Base-by-base conservation (phyloP, 192 early-diverging fungal species). In the Dissophora globulifera region DNA sequence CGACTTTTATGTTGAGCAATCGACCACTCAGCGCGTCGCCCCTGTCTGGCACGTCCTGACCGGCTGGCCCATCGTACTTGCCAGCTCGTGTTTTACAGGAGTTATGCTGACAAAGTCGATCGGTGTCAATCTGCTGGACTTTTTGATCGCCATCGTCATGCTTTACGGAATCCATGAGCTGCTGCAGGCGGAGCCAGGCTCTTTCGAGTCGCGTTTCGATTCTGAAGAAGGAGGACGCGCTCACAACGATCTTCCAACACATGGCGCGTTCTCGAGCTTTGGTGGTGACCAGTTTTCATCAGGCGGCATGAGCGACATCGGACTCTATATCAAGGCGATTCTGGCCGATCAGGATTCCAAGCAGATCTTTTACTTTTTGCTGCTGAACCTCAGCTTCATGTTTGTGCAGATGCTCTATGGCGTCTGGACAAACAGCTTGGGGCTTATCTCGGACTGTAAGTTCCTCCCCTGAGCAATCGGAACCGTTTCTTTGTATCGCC, bases 351-450 rank as follows among this genome's bases (percentile, higher is more conserved):
- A 78, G 30, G 89, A 93, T 53, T 97, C 96, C 10, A 88, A 93
- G 65, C 94, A 94, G 75, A 94, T 98, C 61, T 95, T 96, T 78
- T 92, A 92, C 79, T 98, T 98, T 69, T 79, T 98, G 64, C 71
- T 95, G 31, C 85, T 98, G 50, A 98, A 98, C 79, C 79, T 98
- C 20, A 88, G 89, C 15, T 98, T 96, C 69, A 97, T 95, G 88
- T 86, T 92, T 66, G 90, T 98, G 20, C 95, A 98, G 81, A 79
- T 94, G 27, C 54, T 87, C 11, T 94, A 94, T 53, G 92, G 92
- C 43, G 84, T 90, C 27, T 89, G 87, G 79, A 91, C 91, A 46
- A 94, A 94, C 81, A 91, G 89, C 71, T 82, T 98, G 49, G 94
- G 95, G 7, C 85, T 98, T 23, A 94, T 94, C 22, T 94, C 95